phyloP scores from a whole-genome alignment of 106 monocot species.

The Dendrobium catenatum region DNA sequence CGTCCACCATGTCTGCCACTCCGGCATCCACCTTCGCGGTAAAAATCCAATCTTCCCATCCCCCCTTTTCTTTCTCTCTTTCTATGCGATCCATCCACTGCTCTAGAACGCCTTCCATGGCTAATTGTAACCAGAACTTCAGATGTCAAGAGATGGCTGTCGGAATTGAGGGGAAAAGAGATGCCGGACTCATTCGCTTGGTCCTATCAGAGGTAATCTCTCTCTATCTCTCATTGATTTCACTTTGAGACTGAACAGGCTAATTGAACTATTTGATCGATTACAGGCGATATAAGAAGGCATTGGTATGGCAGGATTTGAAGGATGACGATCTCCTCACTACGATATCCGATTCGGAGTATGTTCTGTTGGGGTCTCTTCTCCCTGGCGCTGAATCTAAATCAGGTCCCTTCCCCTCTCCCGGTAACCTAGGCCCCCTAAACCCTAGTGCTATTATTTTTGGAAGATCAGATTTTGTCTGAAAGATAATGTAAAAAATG shows the following conservation, averaged over 20 bases:
- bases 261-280: neutral
- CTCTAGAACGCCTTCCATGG: neutral
- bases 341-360: conserved; percentile 60
- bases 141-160: conserved; percentile 85
- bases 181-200: conserved; percentile 50
- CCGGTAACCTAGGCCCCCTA: neutral
- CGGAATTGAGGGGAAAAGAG: conserved; percentile 58
- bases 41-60: neutral
- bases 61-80: neutral
- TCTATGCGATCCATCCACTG: neutral
- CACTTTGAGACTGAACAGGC: neutral
- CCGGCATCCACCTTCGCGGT: conserved; percentile 52
- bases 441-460: no score
- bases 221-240: neutral
- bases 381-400: neutral
- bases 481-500: no score
- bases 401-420: neutral
- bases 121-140: neutral
- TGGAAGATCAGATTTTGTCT: no score
- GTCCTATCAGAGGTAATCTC: conserved; percentile 63
- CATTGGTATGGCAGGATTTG: conserved; percentile 72
- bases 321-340: conserved; percentile 66
- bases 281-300: conserved; percentile 47
- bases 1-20: conserved; percentile 24
- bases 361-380: conserved; percentile 57